phyloP scores from a whole-genome alignment of 495 filamentous ascomycete genomes.

The Talaromyces trachyspermus region DNA sequence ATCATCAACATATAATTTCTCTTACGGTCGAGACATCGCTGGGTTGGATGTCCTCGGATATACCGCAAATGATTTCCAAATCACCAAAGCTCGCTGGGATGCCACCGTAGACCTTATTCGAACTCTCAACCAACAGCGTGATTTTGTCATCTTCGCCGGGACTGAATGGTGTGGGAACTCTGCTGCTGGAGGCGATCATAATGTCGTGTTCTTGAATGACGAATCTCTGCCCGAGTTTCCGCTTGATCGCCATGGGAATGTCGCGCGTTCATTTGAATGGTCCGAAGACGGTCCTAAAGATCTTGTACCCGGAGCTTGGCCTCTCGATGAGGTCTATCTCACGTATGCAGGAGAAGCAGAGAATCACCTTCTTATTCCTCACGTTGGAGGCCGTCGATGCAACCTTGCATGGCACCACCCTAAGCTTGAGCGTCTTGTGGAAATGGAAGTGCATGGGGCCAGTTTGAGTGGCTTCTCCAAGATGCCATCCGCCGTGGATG shows the following conservation, averaged over 20 bases:
- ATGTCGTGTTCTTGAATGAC: conserved; percentile 16
- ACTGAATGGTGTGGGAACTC: conserved; percentile 19
- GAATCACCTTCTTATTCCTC: conserved; percentile 15
- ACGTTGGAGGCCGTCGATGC: conserved; percentile 17
- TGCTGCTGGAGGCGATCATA: conserved; percentile 16
- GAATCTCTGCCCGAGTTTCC: conserved; percentile 14
- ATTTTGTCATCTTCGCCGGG: conserved; percentile 19
- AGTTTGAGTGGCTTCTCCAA: conserved; percentile 17
- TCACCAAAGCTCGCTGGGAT: conserved; percentile 20
- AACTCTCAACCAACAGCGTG: conserved; percentile 13
- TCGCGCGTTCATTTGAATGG: conserved; percentile 18
- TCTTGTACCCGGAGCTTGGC: conserved; percentile 16
- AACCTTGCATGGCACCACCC: conserved; percentile 19
- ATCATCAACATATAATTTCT: conserved; percentile 18
- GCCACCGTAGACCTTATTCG: conserved; percentile 13
- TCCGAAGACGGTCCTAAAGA: conserved; percentile 15
- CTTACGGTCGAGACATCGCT: conserved; percentile 18
- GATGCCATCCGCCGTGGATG: conserved; percentile 16
- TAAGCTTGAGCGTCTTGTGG: conserved; percentile 14
- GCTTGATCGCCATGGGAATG: conserved; percentile 14
- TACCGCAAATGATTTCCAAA: conserved; percentile 26
- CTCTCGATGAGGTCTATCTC: conserved; percentile 15
- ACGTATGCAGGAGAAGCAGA: conserved; percentile 10
- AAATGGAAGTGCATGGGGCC: conserved; percentile 19
- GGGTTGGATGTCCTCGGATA: conserved; percentile 22